Evolutionary conservation across 2,329 filamentous ascomycete species (phyloP).

Genomic region (Cladophialophora bantiana): DNA sequence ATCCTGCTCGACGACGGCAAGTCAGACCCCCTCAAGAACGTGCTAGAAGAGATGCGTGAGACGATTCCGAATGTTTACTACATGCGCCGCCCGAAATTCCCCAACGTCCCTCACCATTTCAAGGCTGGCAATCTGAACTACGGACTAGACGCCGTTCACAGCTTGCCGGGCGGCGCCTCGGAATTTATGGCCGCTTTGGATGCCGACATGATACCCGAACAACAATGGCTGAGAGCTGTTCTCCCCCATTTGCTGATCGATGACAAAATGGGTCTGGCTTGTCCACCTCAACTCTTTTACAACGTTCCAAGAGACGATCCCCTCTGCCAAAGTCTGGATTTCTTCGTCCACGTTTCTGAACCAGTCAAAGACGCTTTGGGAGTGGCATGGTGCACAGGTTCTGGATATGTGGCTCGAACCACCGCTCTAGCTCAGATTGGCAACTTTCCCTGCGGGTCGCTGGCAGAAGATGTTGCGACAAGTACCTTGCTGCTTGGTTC

Average conservation of each 20-base stretch:
- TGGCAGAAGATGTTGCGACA: slow-evolving; percentile 44
- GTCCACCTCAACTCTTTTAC: slow-evolving; percentile 46
- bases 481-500: slow-evolving; percentile 42
- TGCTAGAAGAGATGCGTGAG: slow-evolving; percentile 46
- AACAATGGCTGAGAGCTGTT: slow-evolving; percentile 43
- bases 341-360: slow-evolving; percentile 42
- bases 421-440: slow-evolving; percentile 44
- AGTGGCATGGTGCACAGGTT: slow-evolving; percentile 45
- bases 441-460: slow-evolving; percentile 45
- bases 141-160: slow-evolving; percentile 59
- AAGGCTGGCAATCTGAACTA: slow-evolving; percentile 56
- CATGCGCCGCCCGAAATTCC: slow-evolving; percentile 52
- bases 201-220: slow-evolving; percentile 47
- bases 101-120: slow-evolving; percentile 42
- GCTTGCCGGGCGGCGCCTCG: slow-evolving; percentile 62
- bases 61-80: slow-evolving; percentile 53
- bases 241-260: slow-evolving; percentile 42
- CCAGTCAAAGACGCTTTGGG: slow-evolving; percentile 43
- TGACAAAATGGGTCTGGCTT: slow-evolving; percentile 46
- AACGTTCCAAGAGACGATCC: slow-evolving; percentile 43
- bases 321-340: slow-evolving; percentile 44
- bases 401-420: slow-evolving; percentile 44
- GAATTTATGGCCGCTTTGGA: slow-evolving; percentile 55
- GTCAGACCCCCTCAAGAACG: slow-evolving; percentile 47
- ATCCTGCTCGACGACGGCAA: slow-evolving; percentile 61